Conservation (phyloP, 2,329 filamentous ascomycete species). For the Leptosphaerulina australis region DNA sequence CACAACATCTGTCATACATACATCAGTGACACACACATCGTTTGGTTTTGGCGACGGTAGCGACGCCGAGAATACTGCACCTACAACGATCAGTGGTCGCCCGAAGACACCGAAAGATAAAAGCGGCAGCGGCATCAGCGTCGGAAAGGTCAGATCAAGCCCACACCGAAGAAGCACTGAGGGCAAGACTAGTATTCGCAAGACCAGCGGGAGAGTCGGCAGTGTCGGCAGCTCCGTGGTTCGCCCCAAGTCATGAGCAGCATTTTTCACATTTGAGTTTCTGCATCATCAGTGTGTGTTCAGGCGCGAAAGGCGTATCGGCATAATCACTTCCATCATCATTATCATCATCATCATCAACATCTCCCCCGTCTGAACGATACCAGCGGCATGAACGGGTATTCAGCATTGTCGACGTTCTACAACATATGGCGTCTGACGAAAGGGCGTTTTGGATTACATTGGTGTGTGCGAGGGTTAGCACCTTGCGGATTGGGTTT, state of each 20-base stretch:
- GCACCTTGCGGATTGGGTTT: constrained; percentile 21
- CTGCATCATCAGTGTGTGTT: constrained; percentile 26
- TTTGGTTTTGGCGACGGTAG: constrained; percentile 51
- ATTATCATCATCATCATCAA: constrained; percentile 24
- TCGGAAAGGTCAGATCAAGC: constrained; percentile 54
- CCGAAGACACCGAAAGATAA: constrained; percentile 55
- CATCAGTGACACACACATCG: constrained; percentile 43
- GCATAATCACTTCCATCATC: constrained; percentile 21
- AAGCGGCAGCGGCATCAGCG: constrained; percentile 53
- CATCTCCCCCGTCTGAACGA: constrained; percentile 18
- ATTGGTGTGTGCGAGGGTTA: constrained; percentile 22
- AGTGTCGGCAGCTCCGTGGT: constrained; percentile 49
- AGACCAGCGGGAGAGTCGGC: constrained; percentile 59
- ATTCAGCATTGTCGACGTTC: constrained; percentile 21
- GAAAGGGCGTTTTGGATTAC: constrained; percentile 36
- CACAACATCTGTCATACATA: constrained; percentile 65
- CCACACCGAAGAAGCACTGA: constrained; percentile 55
- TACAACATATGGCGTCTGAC: constrained; percentile 26
- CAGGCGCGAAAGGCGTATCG: constrained; percentile 33
- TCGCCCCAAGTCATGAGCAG: constrained; percentile 39
- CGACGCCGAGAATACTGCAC: constrained; percentile 54
- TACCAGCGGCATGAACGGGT: constrained; percentile 19
- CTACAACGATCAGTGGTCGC: constrained; percentile 35
- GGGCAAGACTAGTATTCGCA: constrained; percentile 56
- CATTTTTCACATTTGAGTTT: constrained; percentile 13